Percentiles rank a stretch among this genome's conserved stretches.
phyloP scores from a whole-genome alignment of 179 eudicot species.

The Silene noctiflora region DNA sequence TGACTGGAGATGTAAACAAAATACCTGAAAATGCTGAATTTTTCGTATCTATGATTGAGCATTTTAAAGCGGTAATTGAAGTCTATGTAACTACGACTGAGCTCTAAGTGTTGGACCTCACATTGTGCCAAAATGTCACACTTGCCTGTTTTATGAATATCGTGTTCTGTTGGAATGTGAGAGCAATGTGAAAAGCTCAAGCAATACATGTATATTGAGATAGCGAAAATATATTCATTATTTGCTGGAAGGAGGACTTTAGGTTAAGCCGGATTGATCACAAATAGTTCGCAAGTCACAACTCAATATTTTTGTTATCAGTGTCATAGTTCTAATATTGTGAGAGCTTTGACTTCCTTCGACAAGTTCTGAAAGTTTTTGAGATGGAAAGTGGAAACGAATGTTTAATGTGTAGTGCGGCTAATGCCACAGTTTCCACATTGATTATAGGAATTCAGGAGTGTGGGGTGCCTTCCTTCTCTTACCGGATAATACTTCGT shows the following conservation, averaged over 20 bases:
- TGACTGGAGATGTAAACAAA: neutral
- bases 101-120: neutral
- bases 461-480: neutral
- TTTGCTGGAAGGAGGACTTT: neutral
- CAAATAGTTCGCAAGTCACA: neutral
- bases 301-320: neutral
- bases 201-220: neutral
- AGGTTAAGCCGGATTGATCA: neutral
- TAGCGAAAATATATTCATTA: neutral
- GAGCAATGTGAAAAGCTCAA: no score
- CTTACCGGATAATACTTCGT: neutral
- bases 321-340: neutral
- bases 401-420: neutral
- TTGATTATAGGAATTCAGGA: neutral
- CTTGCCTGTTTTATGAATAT: neutral
- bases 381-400: slow-evolving; percentile 5
- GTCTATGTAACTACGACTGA: neutral
- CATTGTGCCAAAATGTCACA: neutral
- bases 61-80: neutral
- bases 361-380: neutral
- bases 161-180: neutral
- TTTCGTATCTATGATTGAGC: neutral
- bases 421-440: neutral
- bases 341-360: neutral
- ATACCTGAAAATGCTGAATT: neutral